Evolutionary conservation across 2,329 filamentous ascomycete genomes (phyloP), one percentile per base, ranked within the genome.

Genomic region (Cercospora canescens): DNA sequence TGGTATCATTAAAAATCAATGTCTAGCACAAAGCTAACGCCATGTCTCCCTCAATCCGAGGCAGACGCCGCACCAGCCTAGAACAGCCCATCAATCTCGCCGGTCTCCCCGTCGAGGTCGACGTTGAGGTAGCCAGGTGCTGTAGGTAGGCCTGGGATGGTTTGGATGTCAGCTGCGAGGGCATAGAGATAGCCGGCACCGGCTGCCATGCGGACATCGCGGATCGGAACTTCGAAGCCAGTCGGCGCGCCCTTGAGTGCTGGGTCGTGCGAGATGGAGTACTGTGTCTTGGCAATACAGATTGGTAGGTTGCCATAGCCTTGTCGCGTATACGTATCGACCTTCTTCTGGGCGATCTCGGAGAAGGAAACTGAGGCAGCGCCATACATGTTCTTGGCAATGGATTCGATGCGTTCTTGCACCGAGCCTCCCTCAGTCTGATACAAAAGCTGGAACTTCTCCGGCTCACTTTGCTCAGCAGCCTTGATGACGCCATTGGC

Each of bases 261-360:
- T 2, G 94, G 91, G 78, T 99, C 93, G 80, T 98, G 94, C 65
- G 91, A 95, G 57, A 99, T 86, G 35, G 92, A 96, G 83, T 99
- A 99, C 80, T 99, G 95, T 14, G 95, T 99, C 89, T 99, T 99
- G 69, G 95, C 95, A 71, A 98, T 88, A 79, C 95, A 99, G 76
- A 98, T 97, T 37, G 95, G 95, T 70, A 99, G 83, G 79, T 97
- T 93, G 24, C 91, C 91, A 75, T 94, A 96, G 54, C 95, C 95
- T 80, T 98, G 95, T 77, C 88, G 88, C 34, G 91, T 94, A 81
- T 98, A 99, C 7, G 90, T 94, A 77, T 97, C 94, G 70, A 98
- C 91, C 87, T 99, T 98, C 83, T 93, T 92, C 83, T 96, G 93
- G 0, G 95, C 95, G 60, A 95, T 85, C 79, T 97, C 93, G 77